Base-by-base conservation (phyloP, 1,284 basidiomycete species). In the Irpex rosettiformis region DNA sequence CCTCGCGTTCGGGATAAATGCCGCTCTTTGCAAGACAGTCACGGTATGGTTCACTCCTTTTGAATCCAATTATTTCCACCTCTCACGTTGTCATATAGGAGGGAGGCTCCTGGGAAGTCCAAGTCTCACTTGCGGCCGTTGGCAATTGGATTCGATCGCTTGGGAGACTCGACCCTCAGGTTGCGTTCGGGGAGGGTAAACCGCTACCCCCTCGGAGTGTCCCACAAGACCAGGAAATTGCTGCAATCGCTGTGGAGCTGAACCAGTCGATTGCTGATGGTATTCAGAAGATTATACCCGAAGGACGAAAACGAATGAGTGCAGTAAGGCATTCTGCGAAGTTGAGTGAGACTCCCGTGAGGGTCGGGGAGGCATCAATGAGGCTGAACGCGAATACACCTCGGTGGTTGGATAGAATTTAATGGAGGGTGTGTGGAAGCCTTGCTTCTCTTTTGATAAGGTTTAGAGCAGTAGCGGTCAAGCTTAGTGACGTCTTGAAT, bases 81-180 rank as follows among this genome's bases (percentile, higher is more conserved):
- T n/a, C 33, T 37, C 16, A 37, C 16, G 33, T 16, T 37, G 42
- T 25, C 18, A 51, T 22, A n/a, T 60, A 86, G 84, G 80, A 83
- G 61, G 85, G 84, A n/a, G 83, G 83, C 4, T 83, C 82, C 8
- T 84, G 80, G 77, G 80, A 84, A 67, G 81, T 86, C 2, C 78
- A 77, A 4, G 83, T 86, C 16, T 85, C 84, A 1, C 75, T 87
- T 0, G 79, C 79, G 28, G 79, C 76, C 1, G 79, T 83, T 1
- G 82, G 78, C 0, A 75, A 79, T 51, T 86, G 82, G 82, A 73
- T 86, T 6, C 78, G 81, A 13, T 80, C 80, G 11, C 66, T 87
- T 3, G 84, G 83, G 2, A 75, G 72, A n/a, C 60, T 84, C 8
- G 62, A 71, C 10, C 75, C 79, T 11, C 54, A 66, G 10, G 62